Evolutionary conservation across 2,329 filamentous ascomycete species (phyloP), one percentile per base, ranked within the genome.

Genomic region (Cryphonectria nitschkei): DNA sequence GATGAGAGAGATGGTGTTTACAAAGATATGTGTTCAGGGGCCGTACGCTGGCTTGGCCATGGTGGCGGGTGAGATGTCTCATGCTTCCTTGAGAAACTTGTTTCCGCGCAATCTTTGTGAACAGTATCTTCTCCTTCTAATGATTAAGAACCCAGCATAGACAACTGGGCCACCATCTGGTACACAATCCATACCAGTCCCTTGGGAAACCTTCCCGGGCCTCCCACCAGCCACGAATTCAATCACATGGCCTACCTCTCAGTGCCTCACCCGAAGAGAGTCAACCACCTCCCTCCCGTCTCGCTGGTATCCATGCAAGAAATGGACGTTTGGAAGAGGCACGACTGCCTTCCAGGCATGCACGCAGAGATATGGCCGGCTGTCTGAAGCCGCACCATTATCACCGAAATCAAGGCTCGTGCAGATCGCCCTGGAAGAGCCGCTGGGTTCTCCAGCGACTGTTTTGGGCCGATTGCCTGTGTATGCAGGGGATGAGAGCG

Each of bases 271-370:
- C n/a, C n/a, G 1, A 14, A 6, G 2, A 34, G 9, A 6, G 58
- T 66, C 8, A 29, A 70, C 26, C 70, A 43, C 52, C 65, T 61
- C 8, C 61, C 65, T 32, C 54, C 34, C 3, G 54, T 39, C 5
- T 66, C 65, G 2, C n/a, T 60, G 1, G 52, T 67, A 3, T 62
- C 26, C 19, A 68, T 68, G 68, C 65, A 6, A 0, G 22, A 29
- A 29, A 1, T 72, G 71, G 71, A 70, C 68, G 22, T 67, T 70
- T 16, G 29, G 58, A 4, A 64, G 60, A 60, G 68, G 65, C 8
- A 63, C 39, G 5, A n/a, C 65, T 13, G 68, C 43, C 11, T 67
- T 70, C 11, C 58, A 72, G 58, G 43, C 65, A 9, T 43, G 65
- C 8, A 37, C 13, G 16, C 29, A 22, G 9, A 67, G 65, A 65